Conservation (phyloP, 2,329 filamentous ascomycete species). For the Pleurostoma richardsiae region DNA sequence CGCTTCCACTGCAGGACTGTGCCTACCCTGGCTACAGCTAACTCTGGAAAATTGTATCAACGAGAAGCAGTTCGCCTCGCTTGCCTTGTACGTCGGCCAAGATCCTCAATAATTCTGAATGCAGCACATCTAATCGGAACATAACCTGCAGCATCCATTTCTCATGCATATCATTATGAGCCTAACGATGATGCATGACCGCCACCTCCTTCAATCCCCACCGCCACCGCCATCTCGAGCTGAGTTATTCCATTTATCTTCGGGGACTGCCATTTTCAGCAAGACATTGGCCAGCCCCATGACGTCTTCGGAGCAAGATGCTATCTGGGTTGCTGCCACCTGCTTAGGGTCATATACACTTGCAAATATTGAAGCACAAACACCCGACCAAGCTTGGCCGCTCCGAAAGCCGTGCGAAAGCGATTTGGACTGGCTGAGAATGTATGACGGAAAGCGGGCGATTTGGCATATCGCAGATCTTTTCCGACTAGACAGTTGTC, state of each 20-base stretch:
- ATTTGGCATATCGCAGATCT: constrained; percentile 48
- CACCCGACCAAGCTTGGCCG: constrained; percentile 48
- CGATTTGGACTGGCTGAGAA: constrained; percentile 54
- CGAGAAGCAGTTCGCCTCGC: constrained; percentile 28
- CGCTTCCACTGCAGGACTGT: constrained; percentile 36
- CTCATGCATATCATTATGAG: constrained; percentile 49
- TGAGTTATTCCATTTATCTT: constrained; percentile 42
- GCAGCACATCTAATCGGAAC: neutral
- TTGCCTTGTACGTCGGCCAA: constrained; percentile 23
- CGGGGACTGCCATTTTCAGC: constrained; percentile 40
- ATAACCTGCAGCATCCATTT: constrained; percentile 33
- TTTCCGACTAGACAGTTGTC: constrained; percentile 38
- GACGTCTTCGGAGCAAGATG: constrained; percentile 33
- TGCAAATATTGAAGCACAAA: constrained; percentile 32
- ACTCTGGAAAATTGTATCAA: constrained; percentile 24
- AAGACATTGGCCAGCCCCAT: constrained; percentile 27
- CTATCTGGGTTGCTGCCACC: constrained; percentile 38
- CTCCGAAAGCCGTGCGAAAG: constrained; percentile 31
- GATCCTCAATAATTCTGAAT: neutral
- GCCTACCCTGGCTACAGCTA: constrained; percentile 27
- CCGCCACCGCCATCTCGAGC: constrained; percentile 16
- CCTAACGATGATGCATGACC: constrained; percentile 48
- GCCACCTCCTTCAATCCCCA: constrained; percentile 24
- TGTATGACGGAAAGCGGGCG: constrained; percentile 49
- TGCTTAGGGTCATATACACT: constrained; percentile 40